phyloP scores from a whole-genome alignment of 2,329 filamentous ascomycete species.

The Phaeophleospora eucalypticola region DNA sequence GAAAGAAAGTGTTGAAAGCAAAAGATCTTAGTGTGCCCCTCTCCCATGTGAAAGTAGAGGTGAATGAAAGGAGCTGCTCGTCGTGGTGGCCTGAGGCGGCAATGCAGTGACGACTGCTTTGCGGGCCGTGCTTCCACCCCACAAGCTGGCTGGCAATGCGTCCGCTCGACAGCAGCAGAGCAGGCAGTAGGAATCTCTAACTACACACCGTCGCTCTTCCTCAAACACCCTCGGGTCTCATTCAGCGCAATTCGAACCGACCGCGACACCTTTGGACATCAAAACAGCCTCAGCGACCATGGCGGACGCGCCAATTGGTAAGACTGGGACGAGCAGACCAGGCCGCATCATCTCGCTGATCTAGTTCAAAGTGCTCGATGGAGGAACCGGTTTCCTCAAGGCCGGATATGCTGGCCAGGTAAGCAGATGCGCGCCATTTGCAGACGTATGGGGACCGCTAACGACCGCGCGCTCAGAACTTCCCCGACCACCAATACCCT shows the following conservation, averaged over 20 bases:
- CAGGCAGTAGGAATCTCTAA: constrained; percentile 10
- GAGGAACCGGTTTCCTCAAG: constrained; percentile 99
- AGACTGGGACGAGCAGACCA: constrained; percentile 10
- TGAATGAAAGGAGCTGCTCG: background rate
- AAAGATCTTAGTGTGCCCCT: no score
- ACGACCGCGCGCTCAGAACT: constrained; percentile 61
- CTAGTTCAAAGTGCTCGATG: constrained; percentile 77
- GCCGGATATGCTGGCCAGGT: constrained; percentile 94
- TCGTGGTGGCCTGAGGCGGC: constrained; percentile 1
- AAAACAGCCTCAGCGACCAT: no score
- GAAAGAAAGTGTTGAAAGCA: no score
- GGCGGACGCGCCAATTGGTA: constrained; percentile 50
- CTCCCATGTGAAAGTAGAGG: constrained; percentile 4
- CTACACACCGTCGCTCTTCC: background rate
- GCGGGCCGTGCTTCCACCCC: constrained; percentile 1
- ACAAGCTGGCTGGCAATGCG: background rate
- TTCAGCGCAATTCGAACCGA: no score
- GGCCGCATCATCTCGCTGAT: constrained; percentile 16
- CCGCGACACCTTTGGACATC: no score
- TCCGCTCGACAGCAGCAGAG: background rate
- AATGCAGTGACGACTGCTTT: background rate
- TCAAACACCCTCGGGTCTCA: no score
- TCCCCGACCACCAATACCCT: constrained; percentile 97
- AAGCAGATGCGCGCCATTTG: constrained; percentile 28
- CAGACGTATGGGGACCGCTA: background rate